Evolutionary conservation across 306 rosid genomes (phyloP).

Genomic region (Quercus bicolor): DNA sequence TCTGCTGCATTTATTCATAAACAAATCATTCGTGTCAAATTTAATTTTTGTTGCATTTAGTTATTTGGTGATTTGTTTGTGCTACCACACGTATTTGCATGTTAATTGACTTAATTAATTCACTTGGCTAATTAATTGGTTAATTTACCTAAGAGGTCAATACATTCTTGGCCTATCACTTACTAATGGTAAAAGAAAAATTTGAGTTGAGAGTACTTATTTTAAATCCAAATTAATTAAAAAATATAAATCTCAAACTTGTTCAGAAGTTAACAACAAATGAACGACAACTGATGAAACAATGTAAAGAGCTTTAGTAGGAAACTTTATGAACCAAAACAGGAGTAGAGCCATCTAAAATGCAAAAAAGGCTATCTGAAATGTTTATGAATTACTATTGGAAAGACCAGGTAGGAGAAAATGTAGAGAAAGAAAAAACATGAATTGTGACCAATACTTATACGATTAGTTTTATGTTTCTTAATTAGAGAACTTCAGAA

Average conservation of each 20-base stretch:
- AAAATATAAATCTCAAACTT: too few relatives aligned
- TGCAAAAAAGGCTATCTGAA: neutral
- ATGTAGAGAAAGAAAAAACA: neutral
- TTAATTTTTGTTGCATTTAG: too few relatives aligned
- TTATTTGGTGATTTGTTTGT: too few relatives aligned
- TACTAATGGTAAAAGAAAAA: too few relatives aligned
- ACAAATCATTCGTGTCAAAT: too few relatives aligned
- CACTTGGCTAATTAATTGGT: too few relatives aligned
- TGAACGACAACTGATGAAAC: neutral
- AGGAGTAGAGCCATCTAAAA: neutral
- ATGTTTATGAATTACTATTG: neutral
- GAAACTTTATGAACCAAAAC: neutral
- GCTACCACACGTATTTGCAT: accelerated
- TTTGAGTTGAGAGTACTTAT: too few relatives aligned
- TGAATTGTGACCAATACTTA: neutral
- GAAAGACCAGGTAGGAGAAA: neutral
- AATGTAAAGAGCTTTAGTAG: neutral
- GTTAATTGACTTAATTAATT: too few relatives aligned
- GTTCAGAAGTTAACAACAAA: neutral
- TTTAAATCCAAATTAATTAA: neutral
- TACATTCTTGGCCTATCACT: too few relatives aligned
- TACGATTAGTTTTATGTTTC: neutral
- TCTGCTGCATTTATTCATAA: too few relatives aligned
- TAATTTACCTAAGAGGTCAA: too few relatives aligned
- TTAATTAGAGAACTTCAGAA: neutral